Conservation (phyloP, 768 basidiomycete genomes). For the Suillus decipiens region DNA sequence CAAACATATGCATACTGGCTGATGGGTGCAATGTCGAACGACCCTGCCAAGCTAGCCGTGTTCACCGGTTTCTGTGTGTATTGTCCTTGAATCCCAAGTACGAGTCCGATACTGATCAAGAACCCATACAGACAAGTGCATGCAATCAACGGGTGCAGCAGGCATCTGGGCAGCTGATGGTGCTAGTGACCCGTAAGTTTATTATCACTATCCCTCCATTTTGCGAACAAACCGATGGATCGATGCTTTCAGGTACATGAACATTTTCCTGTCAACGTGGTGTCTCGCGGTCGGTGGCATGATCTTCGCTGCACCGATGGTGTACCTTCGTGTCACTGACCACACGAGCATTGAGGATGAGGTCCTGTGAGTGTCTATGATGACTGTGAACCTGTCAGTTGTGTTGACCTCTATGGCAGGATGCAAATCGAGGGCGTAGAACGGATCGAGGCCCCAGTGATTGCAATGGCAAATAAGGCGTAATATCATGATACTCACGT, state of each 20-base stretch:
- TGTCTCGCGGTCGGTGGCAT: conserved; percentile 63
- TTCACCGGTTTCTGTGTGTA: conserved; percentile 80
- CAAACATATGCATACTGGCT: conserved; percentile 84
- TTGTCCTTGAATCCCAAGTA: conserved; percentile 1
- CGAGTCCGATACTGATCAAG: conserved; percentile 6
- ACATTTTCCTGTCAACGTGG: conserved; percentile 77
- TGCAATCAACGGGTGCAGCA: conserved; percentile 75
- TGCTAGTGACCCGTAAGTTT: conserved; percentile 59
- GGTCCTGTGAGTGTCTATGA: conserved; percentile 41
- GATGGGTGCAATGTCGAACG: conserved; percentile 86
- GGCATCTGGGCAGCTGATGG: conserved; percentile 75
- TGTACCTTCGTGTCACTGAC: conserved; percentile 66
- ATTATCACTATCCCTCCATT: background rate
- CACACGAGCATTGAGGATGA: conserved; percentile 55
- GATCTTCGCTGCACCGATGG: conserved; percentile 71
- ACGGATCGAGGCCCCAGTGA: conserved; percentile 5
- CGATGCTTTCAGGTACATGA: conserved; percentile 52
- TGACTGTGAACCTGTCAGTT: background rate
- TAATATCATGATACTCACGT: background rate
- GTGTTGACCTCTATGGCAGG: background rate
- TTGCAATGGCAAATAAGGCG: background rate
- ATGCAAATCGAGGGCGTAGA: conserved; percentile 11
- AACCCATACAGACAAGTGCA: conserved; percentile 56
- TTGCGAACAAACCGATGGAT: background rate
- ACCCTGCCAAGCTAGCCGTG: conserved; percentile 76